Conservation (phyloP, 208 protist genomes). For the Crithidia acanthocephali region DNA sequence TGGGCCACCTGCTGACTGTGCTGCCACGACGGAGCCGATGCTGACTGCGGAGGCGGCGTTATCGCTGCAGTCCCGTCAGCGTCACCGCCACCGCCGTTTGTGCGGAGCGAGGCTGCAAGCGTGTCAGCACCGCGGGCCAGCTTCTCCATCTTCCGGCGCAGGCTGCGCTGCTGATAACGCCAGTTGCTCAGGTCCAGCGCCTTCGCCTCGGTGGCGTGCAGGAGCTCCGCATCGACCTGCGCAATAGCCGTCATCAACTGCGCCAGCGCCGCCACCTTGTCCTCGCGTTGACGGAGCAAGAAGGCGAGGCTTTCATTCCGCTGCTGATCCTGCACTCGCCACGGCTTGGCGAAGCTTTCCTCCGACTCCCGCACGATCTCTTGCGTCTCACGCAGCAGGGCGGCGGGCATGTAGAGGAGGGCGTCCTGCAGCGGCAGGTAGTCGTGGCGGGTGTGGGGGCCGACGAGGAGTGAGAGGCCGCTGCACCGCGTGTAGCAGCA, state of each 20-base stretch:
- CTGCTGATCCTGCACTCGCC: slow-evolving; percentile 42
- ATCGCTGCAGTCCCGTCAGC: too few species aligned
- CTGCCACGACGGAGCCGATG: slow-evolving; percentile 12
- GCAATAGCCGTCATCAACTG: slow-evolving; percentile 49
- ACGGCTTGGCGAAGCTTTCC: slow-evolving; percentile 47
- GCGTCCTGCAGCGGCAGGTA: slow-evolving; percentile 59
- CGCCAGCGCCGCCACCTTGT: slow-evolving; percentile 39
- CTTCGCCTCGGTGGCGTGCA: slow-evolving; percentile 39
- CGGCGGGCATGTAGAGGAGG: slow-evolving; percentile 46
- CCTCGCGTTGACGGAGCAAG: slow-evolving; percentile 31
- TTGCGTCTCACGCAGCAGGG: slow-evolving; percentile 46
- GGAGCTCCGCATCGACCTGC: slow-evolving; percentile 44
- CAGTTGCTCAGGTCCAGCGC: slow-evolving; percentile 61
- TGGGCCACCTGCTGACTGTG: slow-evolving; percentile 24
- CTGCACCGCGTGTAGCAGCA: slow-evolving; percentile 61
- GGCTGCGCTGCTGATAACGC: slow-evolving; percentile 41
- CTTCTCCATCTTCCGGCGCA: slow-evolving; percentile 25
- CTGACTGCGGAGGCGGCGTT: neutral
- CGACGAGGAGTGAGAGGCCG: slow-evolving; percentile 56
- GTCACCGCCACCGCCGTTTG: neutral
- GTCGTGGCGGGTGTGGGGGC: slow-evolving; percentile 74
- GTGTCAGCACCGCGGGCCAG: slow-evolving; percentile 24
- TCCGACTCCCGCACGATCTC: slow-evolving; percentile 36
- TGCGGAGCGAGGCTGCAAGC: slow-evolving; percentile 13
- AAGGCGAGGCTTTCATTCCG: slow-evolving; percentile 30